Evolutionary conservation across 805 yeast species (phyloP), one percentile per base, ranked within the genome.

Genomic region (Groenewaldozyma salmanticensis): DNA sequence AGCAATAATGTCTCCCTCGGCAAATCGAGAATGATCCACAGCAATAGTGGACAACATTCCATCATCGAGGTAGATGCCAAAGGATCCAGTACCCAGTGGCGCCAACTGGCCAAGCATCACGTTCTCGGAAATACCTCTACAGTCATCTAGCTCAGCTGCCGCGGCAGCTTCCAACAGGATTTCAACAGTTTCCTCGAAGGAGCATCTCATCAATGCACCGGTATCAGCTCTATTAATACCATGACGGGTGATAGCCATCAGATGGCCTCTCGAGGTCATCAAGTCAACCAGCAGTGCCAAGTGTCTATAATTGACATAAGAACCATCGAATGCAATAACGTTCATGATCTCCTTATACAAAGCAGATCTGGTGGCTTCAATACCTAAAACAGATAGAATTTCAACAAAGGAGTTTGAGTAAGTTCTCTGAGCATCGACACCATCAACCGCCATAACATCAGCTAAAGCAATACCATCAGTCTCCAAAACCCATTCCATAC

Each of bases 301-400:
- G 58, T 92, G 99, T 67, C 99, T 81, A 67, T 92, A 92, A 66
- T 92, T 92, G 47, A 92, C 99, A 57, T 92, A 92, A 31, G 98
- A 88, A 83, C 98, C 99, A 74, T 92, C 99, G 57, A 94, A 92
- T 3, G 97, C 96, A 74, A 92, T 87, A 54, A 92, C 99, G 58
- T 92, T 92, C 66, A 84, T 77, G 55, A 92, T 87, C 68, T 92
- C 98, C 61, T 79, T 83, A 72, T 81, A 92, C 54, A 92, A 70
- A 1, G 97, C 95, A 40, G 88, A 75, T 64, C 98, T 80, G 19
- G 97, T 94, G 33, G 99, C 99, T 64, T 92, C 99, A 59, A 92
- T 92, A 72, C 99, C 99, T 53, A 92, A 69, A 11, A 92, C 98
- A 42, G 87, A 83, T 62, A 90, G 74, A 50, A 92, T 78, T 64